A percentile compares a stretch with the other conserved stretches of the same genome.
phyloP scores from a whole-genome alignment of 176 grass and related monocot species.

The Musa itinerans region DNA sequence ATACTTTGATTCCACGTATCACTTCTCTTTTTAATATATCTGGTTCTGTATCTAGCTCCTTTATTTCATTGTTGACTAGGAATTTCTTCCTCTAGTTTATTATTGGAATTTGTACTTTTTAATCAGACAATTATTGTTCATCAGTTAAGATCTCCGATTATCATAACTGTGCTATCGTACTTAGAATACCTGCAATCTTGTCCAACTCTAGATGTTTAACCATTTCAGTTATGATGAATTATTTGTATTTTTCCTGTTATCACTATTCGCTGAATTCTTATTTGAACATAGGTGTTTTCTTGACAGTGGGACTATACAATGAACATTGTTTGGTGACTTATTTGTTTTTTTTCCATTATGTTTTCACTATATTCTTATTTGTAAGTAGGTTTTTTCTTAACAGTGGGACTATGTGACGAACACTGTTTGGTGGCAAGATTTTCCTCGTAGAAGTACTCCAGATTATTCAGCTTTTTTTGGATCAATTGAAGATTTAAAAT shows the following conservation, averaged over 20 bases:
- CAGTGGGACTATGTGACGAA: conserved; percentile 90
- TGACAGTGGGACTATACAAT: conserved; percentile 79
- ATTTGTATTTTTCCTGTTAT: neutral
- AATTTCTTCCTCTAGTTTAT: neutral
- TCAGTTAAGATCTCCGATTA: too few species aligned
- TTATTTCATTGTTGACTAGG: neutral
- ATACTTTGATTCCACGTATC: too few species aligned
- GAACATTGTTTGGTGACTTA: conserved; percentile 72
- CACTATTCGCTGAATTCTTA: neutral
- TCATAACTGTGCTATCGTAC: neutral
- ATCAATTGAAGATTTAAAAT: conserved; percentile 32
- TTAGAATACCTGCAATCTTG: neutral
- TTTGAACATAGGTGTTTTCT: conserved; percentile 11
- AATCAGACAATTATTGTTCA: too few species aligned
- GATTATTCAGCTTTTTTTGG: conserved; percentile 65
- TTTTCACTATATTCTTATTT: neutral
- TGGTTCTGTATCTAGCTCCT: neutral
- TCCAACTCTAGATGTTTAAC: neutral
- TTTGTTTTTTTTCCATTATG: too few species aligned
- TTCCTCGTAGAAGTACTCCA: conserved; percentile 32
- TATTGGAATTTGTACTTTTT: neutral
- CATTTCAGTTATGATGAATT: neutral
- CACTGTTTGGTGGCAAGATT: conserved; percentile 90
- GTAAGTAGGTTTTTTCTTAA: conserved; percentile 20
- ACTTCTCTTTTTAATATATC: neutral